phyloP scores from a whole-genome alignment of 2,329 filamentous ascomycete species.

The Sclerotinia spermophila region DNA sequence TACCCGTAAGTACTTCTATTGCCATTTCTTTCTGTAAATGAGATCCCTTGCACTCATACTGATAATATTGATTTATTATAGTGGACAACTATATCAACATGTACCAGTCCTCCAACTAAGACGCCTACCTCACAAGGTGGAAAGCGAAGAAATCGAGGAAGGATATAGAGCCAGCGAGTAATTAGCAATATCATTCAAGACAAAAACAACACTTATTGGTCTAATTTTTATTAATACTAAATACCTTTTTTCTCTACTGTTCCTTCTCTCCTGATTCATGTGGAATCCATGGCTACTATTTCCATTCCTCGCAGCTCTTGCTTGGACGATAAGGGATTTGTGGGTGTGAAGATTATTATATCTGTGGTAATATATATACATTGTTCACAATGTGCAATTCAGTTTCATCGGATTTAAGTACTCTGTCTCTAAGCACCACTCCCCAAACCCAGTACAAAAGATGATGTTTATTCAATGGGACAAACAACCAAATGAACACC shows the following conservation, averaged over 20 bases:
- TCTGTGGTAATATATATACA: too few relatives aligned
- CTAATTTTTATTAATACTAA: too few relatives aligned
- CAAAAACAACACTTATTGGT: too few relatives aligned
- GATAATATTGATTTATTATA: background rate
- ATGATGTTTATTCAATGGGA: background rate
- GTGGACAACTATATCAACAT: conserved; percentile 17
- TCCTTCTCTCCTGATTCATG: too few relatives aligned
- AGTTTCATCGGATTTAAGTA: background rate
- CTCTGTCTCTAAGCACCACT: background rate
- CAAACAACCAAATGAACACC: background rate
- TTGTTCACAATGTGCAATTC: background rate
- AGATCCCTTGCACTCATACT: background rate
- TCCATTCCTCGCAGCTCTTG: too few relatives aligned
- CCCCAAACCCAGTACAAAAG: background rate
- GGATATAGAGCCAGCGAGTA: too few relatives aligned
- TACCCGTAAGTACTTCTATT: background rate
- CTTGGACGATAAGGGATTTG: too few relatives aligned
- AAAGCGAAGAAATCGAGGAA: background rate
- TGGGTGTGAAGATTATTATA: too few relatives aligned
- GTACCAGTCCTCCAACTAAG: conserved; percentile 13
- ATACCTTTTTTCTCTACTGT: too few relatives aligned
- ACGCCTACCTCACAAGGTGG: conserved; percentile 3
- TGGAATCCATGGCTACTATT: too few relatives aligned
- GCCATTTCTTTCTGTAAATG: background rate
- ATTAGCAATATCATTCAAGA: too few relatives aligned